Evolutionary conservation across 1,284 basidiomycete genomes (phyloP).

Genomic region (Sanghuangporus sanghuang): DNA sequence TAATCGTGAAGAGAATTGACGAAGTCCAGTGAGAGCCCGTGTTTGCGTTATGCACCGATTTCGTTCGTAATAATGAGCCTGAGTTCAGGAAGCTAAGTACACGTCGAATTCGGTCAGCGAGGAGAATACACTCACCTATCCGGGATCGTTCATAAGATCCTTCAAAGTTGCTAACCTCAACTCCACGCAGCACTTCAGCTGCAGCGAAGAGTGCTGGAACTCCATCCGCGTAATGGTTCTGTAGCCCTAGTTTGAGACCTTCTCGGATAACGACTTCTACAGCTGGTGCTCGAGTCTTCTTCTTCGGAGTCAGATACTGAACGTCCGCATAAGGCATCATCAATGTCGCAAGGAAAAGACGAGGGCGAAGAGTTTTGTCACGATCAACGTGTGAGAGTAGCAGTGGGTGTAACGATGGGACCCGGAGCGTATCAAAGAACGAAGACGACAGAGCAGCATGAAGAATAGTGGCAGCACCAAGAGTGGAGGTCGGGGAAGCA

Average conservation of each 20-base stretch:
- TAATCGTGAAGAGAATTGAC: constrained; percentile 70
- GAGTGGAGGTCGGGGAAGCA: constrained; percentile 32
- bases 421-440: constrained; percentile 20
- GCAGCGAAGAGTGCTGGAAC: constrained; percentile 68
- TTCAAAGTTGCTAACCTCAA: constrained; percentile 34
- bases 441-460: constrained; percentile 36
- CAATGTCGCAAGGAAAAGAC: constrained; percentile 71
- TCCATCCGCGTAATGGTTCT: constrained; percentile 72
- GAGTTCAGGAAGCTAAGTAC: neutral
- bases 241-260: constrained; percentile 78
- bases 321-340: constrained; percentile 60
- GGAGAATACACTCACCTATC: constrained; percentile 43
- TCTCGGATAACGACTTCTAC: constrained; percentile 75
- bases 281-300: constrained; percentile 45
- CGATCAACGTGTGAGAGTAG: constrained; percentile 35
- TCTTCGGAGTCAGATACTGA: constrained; percentile 61
- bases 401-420: constrained; percentile 38
- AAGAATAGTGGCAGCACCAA: constrained; percentile 60
- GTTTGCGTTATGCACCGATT: constrained; percentile 55
- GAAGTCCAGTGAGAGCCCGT: constrained; percentile 67
- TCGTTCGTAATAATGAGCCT: constrained; percentile 68
- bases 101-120: neutral
- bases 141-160: constrained; percentile 45
- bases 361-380: constrained; percentile 42
- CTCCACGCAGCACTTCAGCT: constrained; percentile 41